phyloP scores from a whole-genome alignment of 2,329 filamentous ascomycete genomes.

The Fusarium sp. region DNA sequence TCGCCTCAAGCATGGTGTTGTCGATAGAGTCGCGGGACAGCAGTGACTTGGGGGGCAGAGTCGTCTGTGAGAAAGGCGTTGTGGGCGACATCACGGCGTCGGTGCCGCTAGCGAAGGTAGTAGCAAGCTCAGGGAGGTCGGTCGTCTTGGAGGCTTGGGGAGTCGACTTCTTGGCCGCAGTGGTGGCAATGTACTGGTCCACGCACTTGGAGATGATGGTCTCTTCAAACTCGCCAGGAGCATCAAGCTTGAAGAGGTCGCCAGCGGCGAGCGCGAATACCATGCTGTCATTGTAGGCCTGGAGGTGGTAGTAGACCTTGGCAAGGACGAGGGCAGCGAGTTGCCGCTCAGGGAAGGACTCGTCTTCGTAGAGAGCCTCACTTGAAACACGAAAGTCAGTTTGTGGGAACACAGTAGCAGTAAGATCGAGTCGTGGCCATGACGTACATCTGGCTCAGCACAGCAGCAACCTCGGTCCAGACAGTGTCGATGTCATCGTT shows the following conservation, averaged over 20 bases:
- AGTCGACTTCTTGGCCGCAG: constrained; percentile 59
- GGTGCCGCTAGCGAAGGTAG: constrained; percentile 74
- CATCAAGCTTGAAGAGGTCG: constrained; percentile 91
- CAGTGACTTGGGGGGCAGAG: constrained; percentile 90
- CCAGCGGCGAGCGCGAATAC: constrained; percentile 94
- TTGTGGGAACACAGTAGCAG: constrained; percentile 1
- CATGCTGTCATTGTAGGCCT: constrained; percentile 99
- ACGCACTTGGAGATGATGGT: constrained; percentile 99
- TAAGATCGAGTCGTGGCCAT: constrained; percentile 2
- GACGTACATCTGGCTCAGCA: constrained; percentile 87
- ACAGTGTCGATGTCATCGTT: constrained; percentile 97
- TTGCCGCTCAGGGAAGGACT: constrained; percentile 89
- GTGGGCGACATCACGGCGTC: constrained; percentile 87
- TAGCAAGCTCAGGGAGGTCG: constrained; percentile 74
- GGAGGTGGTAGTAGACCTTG: constrained; percentile 98
- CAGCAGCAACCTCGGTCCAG: constrained; percentile 95
- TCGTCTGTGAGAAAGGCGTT: constrained; percentile 93
- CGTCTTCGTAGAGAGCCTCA: constrained; percentile 97
- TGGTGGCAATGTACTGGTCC: constrained; percentile 92
- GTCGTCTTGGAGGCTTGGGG: constrained; percentile 54
- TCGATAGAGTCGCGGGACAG: constrained; percentile 81
- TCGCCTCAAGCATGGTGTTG: constrained; percentile 67
- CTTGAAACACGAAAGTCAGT: constrained; percentile 56
- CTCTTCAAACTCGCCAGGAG: constrained; percentile 94
- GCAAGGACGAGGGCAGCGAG: constrained; percentile 93